Percentiles rank a stretch among this genome's conserved stretches.
Evolutionary conservation across 257 asterid genomes (phyloP).

Genomic region (Pogostemon cablin): DNA sequence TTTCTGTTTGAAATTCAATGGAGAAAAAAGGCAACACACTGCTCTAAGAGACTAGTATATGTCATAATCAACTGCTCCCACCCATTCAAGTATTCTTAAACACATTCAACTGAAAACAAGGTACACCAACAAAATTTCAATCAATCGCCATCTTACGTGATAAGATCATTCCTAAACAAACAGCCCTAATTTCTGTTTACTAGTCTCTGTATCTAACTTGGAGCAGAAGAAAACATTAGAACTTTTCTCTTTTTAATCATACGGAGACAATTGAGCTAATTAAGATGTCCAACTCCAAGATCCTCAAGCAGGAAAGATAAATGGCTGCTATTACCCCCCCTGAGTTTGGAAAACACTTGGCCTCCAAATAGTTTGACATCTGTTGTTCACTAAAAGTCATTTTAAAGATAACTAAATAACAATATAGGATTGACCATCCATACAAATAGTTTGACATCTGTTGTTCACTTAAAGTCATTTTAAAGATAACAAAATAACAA

Average conservation of each 20-base stretch:
- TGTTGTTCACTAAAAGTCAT: slow-evolving; percentile 1
- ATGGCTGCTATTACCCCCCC: not conserved
- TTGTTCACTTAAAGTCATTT: slow-evolving; percentile 5
- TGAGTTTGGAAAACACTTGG: not conserved
- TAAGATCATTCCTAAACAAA: not conserved
- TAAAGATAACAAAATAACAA: not conserved
- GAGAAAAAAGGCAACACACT: slow-evolving; percentile 7
- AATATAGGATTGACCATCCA: slow-evolving; percentile 12
- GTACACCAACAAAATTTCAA: not conserved
- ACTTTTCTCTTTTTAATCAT: not conserved
- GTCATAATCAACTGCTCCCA: not conserved
- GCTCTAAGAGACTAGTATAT: slow-evolving; percentile 5
- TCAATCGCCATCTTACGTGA: not conserved
- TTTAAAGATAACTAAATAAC: not conserved
- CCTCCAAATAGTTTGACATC: slow-evolving; percentile 15
- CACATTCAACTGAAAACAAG: not conserved
- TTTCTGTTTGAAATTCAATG: not conserved
- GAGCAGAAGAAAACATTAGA: not conserved
- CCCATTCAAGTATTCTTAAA: not conserved
- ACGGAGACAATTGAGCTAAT: not conserved
- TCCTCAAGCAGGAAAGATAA: not conserved
- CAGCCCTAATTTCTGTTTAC: not conserved
- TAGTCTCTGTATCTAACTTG: not conserved
- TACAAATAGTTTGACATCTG: slow-evolving; percentile 16
- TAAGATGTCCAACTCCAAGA: not conserved